Percentiles rank a stretch among this genome's conserved stretches.
Evolutionary conservation across 352 stramenopile genomes (phyloP).

Genomic region (Aphanomyces astaci): DNA sequence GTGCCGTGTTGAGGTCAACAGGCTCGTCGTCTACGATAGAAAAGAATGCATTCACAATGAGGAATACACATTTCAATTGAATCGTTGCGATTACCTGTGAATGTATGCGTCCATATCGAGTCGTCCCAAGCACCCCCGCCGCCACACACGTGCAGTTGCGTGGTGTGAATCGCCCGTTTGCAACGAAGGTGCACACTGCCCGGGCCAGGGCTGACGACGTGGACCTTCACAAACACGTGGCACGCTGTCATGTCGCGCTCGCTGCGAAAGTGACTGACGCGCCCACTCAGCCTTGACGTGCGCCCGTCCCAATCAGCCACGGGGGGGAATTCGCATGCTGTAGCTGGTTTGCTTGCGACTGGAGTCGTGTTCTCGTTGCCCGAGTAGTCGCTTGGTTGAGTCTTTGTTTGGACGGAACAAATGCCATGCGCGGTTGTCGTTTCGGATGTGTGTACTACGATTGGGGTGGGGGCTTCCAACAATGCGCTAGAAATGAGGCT

Average conservation of each 20-base stretch:
- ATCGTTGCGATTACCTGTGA: too few relatives aligned
- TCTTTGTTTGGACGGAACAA: too few relatives aligned
- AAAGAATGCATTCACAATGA: too few relatives aligned
- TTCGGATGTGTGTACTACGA: too few relatives aligned
- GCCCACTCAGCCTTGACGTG: background rate
- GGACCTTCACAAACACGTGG: constrained; percentile 1
- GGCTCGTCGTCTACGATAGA: too few relatives aligned
- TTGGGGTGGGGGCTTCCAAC: too few relatives aligned
- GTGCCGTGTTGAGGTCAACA: background rate
- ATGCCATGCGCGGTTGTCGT: too few relatives aligned
- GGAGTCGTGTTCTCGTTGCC: too few relatives aligned
- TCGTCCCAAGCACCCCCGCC: background rate
- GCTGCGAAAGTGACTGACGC: background rate
- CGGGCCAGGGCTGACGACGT: background rate
- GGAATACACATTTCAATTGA: too few relatives aligned
- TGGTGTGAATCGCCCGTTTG: background rate
- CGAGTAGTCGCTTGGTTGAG: too few relatives aligned
- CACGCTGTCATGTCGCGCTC: background rate
- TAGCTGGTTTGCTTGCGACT: too few relatives aligned
- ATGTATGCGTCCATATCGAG: background rate
- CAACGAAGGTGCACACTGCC: constrained; percentile 5
- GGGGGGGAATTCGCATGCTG: background rate
- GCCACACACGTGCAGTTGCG: background rate
- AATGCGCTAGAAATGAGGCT: too few relatives aligned
- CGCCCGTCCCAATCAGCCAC: background rate